These are phyloP conservation scores for Phoma sp. DNA, from an alignment of 2,329 filamentous ascomycete species.

Conservation along the genomic window DNA sequence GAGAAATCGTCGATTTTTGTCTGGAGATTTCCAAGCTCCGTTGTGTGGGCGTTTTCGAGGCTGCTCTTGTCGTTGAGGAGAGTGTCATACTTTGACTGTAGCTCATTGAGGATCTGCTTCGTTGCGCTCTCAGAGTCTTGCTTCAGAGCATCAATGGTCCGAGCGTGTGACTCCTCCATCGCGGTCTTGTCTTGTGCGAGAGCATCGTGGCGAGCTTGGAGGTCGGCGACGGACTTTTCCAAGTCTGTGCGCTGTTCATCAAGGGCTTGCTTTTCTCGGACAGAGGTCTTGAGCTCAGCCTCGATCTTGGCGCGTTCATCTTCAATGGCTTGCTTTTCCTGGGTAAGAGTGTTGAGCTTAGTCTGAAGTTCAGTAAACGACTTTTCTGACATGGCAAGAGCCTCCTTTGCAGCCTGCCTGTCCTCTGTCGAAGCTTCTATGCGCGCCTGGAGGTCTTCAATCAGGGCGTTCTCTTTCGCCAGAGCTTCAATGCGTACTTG, in stretches of 20 bases:
- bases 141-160: constrained; percentile 39
- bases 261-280: constrained; percentile 25
- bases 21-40: constrained; percentile 29
- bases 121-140: constrained; percentile 36
- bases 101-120: constrained; percentile 34
- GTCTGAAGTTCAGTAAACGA: constrained; percentile 27
- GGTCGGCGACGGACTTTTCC: constrained; percentile 35
- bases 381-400: constrained; percentile 21
- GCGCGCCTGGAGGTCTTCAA: constrained; percentile 20
- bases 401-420: constrained; percentile 28
- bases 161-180: constrained; percentile 39
- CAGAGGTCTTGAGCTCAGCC: constrained; percentile 24
- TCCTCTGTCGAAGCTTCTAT: constrained; percentile 27
- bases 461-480: constrained; percentile 16
- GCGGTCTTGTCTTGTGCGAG: constrained; percentile 39
- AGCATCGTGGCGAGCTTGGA: constrained; percentile 39
- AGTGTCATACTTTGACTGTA: constrained; percentile 35
- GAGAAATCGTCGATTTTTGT: constrained; percentile 26
- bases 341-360: constrained; percentile 25
- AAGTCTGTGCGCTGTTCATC: constrained; percentile 28
- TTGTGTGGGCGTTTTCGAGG: constrained; percentile 22
- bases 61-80: constrained; percentile 27
- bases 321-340: constrained; percentile 24
- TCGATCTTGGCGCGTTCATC: constrained; percentile 28
- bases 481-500: constrained; percentile 32